These are phyloP conservation scores for Phyllosticta paracitricarpa DNA, from an alignment of 2,329 filamentous ascomycete species.

Conservation along the genomic window DNA sequence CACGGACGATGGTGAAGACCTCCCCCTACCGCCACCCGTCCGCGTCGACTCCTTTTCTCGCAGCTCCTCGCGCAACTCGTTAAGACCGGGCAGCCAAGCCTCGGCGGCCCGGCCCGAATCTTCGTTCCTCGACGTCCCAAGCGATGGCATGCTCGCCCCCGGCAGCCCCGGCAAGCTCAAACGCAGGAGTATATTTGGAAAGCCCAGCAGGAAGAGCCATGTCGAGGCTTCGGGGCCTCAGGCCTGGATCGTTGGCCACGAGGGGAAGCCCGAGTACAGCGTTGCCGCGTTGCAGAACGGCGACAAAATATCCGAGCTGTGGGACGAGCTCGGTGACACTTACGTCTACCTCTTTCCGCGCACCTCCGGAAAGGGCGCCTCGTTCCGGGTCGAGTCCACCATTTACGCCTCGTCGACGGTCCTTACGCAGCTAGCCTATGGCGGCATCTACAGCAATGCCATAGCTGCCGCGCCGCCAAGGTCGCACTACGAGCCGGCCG, in stretches of 20 bases:
- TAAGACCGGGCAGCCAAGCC: not conserved
- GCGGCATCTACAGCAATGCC: slow-evolving; percentile 37
- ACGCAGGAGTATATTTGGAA: slow-evolving; percentile 25
- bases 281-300: slow-evolving; percentile 40
- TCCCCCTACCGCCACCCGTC: slow-evolving; percentile 4
- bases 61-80: slow-evolving; percentile 5
- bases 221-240: slow-evolving; percentile 21
- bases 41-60: slow-evolving; percentile 8
- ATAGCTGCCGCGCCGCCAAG: slow-evolving; percentile 14
- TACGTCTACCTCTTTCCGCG: slow-evolving; percentile 53
- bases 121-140: slow-evolving; percentile 3
- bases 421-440: slow-evolving; percentile 46
- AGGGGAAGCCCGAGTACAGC: slow-evolving; percentile 48
- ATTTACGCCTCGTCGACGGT: slow-evolving; percentile 47
- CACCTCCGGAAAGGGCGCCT: slow-evolving; percentile 45
- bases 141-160: slow-evolving; percentile 8
- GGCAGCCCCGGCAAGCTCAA: slow-evolving; percentile 18
- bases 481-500: slow-evolving; percentile 20
- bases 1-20: slow-evolving; percentile 7
- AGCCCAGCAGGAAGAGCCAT: slow-evolving; percentile 18
- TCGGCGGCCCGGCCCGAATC: slow-evolving; percentile 5
- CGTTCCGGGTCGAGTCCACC: slow-evolving; percentile 51
- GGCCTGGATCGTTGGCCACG: slow-evolving; percentile 51
- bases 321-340: slow-evolving; percentile 54
- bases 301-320: slow-evolving; percentile 48